These are phyloP conservation scores for Bisporella sp. DNA, from an alignment of 2,329 filamentous ascomycete species.

Conservation along the genomic window DNA sequence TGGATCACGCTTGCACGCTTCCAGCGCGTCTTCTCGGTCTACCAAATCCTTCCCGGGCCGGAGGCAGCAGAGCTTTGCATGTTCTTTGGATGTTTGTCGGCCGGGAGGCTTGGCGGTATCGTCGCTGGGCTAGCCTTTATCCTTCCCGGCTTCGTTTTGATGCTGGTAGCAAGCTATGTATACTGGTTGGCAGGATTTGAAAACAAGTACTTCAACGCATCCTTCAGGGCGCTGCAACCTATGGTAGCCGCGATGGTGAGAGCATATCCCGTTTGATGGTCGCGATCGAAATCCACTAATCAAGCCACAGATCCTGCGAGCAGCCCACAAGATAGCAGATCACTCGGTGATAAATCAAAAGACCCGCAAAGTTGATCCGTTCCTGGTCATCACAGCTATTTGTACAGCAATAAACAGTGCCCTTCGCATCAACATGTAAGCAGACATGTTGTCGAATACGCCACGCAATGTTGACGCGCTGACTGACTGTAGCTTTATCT, in stretches of 20 bases:
- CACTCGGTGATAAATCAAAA: too few relatives aligned
- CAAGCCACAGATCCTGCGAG: too few relatives aligned
- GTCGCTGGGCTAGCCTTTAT: constrained; percentile 7
- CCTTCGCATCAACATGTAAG: too few relatives aligned
- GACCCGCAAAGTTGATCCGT: too few relatives aligned
- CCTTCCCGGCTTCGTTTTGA: constrained; percentile 9
- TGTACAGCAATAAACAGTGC: too few relatives aligned
- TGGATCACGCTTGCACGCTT: constrained; percentile 29
- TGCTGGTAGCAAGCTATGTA: constrained; percentile 11
- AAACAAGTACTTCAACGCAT: constrained; percentile 8
- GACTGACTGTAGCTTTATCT: too few relatives aligned
- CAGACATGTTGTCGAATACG: too few relatives aligned
- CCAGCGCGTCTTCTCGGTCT: constrained; percentile 30
- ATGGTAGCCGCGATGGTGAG: constrained; percentile 5
- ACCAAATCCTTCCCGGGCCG: constrained; percentile 30
- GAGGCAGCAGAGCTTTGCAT: constrained; percentile 30
- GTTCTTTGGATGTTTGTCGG: constrained; percentile 30
- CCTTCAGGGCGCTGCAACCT: constrained; percentile 7
- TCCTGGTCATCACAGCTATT: too few relatives aligned
- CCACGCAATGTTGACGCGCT: too few relatives aligned
- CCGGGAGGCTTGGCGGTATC: constrained; percentile 24
- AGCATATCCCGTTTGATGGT: too few relatives aligned
- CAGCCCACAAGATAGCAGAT: too few relatives aligned
- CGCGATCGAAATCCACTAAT: too few relatives aligned
- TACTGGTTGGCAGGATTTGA: constrained; percentile 8